Percentiles rank a stretch among this genome's conserved stretches.
Evolutionary conservation across 345 rosid species (phyloP).

Genomic region (Eucalyptus curtisii): DNA sequence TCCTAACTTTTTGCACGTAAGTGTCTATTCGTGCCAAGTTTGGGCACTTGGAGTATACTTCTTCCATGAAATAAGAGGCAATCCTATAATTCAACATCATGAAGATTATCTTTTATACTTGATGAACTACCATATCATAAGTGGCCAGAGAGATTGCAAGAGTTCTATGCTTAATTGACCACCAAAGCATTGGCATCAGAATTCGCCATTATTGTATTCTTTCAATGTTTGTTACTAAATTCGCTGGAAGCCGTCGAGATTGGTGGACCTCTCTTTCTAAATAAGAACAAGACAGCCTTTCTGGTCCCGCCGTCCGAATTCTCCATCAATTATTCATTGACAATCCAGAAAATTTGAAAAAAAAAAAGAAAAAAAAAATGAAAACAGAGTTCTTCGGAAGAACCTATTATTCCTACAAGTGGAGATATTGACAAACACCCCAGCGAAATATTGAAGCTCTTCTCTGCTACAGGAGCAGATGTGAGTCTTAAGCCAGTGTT

Average conservation of each 20-base stretch:
- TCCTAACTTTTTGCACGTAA: too few relatives aligned
- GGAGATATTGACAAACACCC: too few relatives aligned
- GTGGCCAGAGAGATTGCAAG: not conserved
- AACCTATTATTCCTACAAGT: not conserved
- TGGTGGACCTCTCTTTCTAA: not conserved
- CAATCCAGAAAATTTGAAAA: not conserved
- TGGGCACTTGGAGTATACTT: accelerated
- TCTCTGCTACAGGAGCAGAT: too few relatives aligned
- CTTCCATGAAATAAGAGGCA: not conserved
- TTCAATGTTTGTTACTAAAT: too few relatives aligned
- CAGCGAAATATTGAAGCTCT: not conserved
- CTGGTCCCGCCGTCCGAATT: not conserved
- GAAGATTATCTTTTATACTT: not conserved
- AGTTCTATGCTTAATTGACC: not conserved
- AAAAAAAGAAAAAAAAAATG: too few relatives aligned
- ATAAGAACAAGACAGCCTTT: not conserved
- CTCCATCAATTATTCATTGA: not conserved
- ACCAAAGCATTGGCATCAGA: not conserved
- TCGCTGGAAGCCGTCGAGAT: not conserved
- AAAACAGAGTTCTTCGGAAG: too few relatives aligned
- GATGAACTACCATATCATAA: not conserved
- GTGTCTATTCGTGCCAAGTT: accelerated
- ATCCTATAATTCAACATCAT: not conserved
- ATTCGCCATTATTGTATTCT: not conserved
- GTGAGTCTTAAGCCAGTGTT: not conserved